Evolutionary conservation across 768 basidiomycete genomes (phyloP).

Genomic region (Leccinum barrowsii): DNA sequence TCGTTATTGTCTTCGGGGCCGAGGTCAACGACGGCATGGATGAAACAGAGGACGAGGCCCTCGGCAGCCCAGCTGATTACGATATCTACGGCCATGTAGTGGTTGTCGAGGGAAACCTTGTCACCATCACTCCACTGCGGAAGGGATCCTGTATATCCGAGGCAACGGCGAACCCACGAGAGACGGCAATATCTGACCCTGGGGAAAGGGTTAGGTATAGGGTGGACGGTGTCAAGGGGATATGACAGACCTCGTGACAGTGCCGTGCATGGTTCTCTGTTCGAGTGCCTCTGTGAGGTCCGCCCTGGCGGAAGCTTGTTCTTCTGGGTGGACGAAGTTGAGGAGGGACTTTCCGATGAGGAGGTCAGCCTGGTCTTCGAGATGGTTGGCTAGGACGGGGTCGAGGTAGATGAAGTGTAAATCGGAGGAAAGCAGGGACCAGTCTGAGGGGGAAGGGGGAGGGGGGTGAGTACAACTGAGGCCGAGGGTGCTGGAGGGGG

Average conservation of each 20-base stretch:
- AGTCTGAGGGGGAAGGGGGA: slow-evolving; percentile 46
- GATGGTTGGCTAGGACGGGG: slow-evolving; percentile 71
- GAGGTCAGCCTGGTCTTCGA: slow-evolving; percentile 63
- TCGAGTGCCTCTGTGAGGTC: slow-evolving; percentile 75
- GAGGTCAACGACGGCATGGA: slow-evolving; percentile 79
- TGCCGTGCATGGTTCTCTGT: slow-evolving; percentile 74
- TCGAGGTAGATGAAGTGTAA: slow-evolving; percentile 81
- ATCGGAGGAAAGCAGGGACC: slow-evolving; percentile 74
- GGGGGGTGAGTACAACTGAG: slow-evolving; percentile 17
- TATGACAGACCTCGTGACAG: slow-evolving; percentile 64
- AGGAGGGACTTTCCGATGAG: slow-evolving; percentile 72
- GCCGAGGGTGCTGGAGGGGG: slow-evolving; percentile 14
- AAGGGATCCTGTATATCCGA: slow-evolving; percentile 62
- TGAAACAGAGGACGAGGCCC: slow-evolving; percentile 83
- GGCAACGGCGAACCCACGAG: slow-evolving; percentile 63
- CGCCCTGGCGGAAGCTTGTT: slow-evolving; percentile 66
- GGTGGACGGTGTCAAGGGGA: slow-evolving; percentile 7
- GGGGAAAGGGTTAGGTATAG: slow-evolving; percentile 21
- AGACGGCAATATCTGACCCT: slow-evolving; percentile 81
- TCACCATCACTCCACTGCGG: slow-evolving; percentile 61
- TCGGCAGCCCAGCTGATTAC: slow-evolving; percentile 90
- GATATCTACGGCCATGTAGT: slow-evolving; percentile 86
- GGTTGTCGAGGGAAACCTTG: slow-evolving; percentile 61
- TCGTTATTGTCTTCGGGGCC: slow-evolving; percentile 71
- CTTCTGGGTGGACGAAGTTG: slow-evolving; percentile 81